Conservation (phyloP, 1,284 basidiomycete genomes). For the Schizophyllum commune region DNA sequence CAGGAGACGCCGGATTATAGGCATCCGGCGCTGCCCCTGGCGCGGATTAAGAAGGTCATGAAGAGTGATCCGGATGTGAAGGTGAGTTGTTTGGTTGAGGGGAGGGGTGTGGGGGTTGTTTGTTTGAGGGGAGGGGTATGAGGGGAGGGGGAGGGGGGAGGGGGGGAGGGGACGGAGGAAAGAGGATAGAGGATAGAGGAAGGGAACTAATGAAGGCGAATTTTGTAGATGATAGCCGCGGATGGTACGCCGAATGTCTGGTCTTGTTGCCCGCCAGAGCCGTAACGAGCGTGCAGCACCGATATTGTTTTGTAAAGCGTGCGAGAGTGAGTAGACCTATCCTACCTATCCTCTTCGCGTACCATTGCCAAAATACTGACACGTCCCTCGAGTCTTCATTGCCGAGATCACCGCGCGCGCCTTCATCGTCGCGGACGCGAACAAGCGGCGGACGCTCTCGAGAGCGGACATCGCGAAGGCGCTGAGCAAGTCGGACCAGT, state of each 20-base stretch:
- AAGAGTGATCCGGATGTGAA: conserved; percentile 96
- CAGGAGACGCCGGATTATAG: conserved; percentile 78
- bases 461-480: conserved; percentile 89
- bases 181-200: not conserved
- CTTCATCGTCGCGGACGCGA: conserved; percentile 88
- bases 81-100: conserved; percentile 32
- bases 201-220: conserved; percentile 1
- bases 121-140: no score
- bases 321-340: conserved; percentile 70
- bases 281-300: conserved; percentile 48
- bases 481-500: conserved; percentile 84
- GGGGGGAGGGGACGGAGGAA: not conserved
- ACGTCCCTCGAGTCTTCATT: conserved; percentile 69
- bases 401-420: conserved; percentile 90
- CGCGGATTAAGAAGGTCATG: conserved; percentile 96
- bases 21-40: conserved; percentile 81
- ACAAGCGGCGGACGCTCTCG: conserved; percentile 87
- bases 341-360: conserved; percentile 1
- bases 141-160: no score
- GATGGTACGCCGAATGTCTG: conserved; percentile 52
- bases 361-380: conserved; percentile 2
- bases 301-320: conserved; percentile 92
- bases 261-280: conserved; percentile 3
- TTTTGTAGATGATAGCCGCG: conserved; percentile 83
- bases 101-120: not conserved